These are phyloP conservation scores for Madurella mycetomatis DNA, from an alignment of 2,329 filamentous ascomycete species.

Conservation along the genomic window DNA sequence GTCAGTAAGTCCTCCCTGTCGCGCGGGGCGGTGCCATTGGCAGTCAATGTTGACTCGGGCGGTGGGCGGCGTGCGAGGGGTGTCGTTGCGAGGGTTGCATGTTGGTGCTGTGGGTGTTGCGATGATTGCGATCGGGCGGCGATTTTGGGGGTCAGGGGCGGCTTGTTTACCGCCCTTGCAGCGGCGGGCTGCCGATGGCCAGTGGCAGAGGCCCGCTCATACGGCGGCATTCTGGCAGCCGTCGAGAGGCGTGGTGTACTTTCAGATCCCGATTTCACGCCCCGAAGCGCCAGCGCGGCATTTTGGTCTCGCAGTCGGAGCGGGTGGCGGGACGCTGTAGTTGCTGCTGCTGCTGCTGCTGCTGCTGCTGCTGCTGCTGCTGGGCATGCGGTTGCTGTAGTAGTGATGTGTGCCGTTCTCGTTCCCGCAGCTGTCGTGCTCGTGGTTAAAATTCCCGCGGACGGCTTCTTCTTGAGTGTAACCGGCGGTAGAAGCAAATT, in stretches of 20 bases:
- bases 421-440: slow-evolving; percentile 20
- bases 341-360: slow-evolving; percentile 15
- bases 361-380: slow-evolving; percentile 1
- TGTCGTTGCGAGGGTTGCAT: slow-evolving; percentile 37
- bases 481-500: neutral
- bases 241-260: slow-evolving; percentile 15
- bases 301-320: slow-evolving; percentile 36
- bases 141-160: slow-evolving; percentile 54
- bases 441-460: slow-evolving; percentile 27
- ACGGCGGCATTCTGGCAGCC: slow-evolving; percentile 32
- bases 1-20: slow-evolving; percentile 45
- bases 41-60: slow-evolving; percentile 10
- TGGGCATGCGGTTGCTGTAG: slow-evolving; percentile 15
- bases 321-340: slow-evolving; percentile 19
- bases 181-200: slow-evolving; percentile 60
- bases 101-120: slow-evolving; percentile 29
- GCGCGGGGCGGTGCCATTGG: slow-evolving; percentile 17
- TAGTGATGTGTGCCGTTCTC: slow-evolving; percentile 24
- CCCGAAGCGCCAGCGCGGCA: slow-evolving; percentile 31
- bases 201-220: slow-evolving; percentile 34
- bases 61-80: slow-evolving; percentile 37
- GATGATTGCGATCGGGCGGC: slow-evolving; percentile 33
- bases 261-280: slow-evolving; percentile 28
- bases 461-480: slow-evolving; percentile 17
- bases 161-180: slow-evolving; percentile 47